phyloP scores from a whole-genome alignment of 2,329 filamentous ascomycete species.

The Chrysoporthe austroafricana region DNA sequence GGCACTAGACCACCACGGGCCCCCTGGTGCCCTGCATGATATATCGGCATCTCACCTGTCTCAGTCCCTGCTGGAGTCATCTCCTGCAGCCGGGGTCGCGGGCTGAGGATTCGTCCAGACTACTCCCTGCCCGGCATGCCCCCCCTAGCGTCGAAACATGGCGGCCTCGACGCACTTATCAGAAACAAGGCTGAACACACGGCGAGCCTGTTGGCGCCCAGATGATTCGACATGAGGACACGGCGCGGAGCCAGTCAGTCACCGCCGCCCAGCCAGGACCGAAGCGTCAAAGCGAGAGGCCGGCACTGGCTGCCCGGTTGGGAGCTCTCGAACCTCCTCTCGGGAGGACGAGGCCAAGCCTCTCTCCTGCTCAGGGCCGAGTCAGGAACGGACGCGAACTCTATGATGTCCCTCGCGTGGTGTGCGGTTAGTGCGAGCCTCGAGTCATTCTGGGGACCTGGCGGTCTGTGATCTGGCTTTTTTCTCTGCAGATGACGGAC shows the following conservation, averaged over 20 bases:
- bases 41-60: constrained; percentile 21
- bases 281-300: not conserved
- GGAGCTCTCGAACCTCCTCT: not conserved
- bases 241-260: no score
- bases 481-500: not conserved
- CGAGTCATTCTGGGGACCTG: not conserved
- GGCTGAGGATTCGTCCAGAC: not conserved
- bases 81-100: constrained; percentile 3
- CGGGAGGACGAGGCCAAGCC: no score
- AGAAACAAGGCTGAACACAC: no score
- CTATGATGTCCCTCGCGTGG: not conserved
- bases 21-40: constrained; percentile 24
- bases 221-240: not conserved
- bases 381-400: constrained; percentile 2
- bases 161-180: not conserved
- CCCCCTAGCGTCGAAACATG: not conserved
- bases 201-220: not conserved
- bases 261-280: no score
- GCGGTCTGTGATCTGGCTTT: not conserved
- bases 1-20: constrained; percentile 2
- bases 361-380: not conserved
- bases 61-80: constrained; percentile 17
- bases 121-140: not conserved
- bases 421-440: not conserved
- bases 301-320: no score